Evolutionary conservation across 1,284 basidiomycete genomes (phyloP).

Genomic region (Fomes fomentarius): DNA sequence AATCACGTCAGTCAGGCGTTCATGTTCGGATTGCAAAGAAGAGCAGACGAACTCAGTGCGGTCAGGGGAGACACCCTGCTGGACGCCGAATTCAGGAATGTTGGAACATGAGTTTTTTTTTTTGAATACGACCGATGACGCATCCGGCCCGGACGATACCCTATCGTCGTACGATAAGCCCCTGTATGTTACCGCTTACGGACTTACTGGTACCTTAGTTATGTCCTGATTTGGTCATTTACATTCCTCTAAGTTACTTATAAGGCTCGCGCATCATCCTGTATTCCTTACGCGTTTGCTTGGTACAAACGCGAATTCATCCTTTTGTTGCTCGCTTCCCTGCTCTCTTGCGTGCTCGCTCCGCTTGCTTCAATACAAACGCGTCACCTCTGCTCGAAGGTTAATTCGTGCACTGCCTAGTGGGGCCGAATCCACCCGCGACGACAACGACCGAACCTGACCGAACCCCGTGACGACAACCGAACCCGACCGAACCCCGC

Average conservation of each 20-base stretch:
- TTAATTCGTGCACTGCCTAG: not conserved
- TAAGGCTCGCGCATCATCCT: not conserved
- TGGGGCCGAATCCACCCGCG: not conserved
- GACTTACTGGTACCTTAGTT: not conserved
- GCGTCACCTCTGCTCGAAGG: not conserved
- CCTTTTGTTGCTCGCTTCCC: too few relatives aligned
- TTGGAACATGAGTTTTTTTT: too few relatives aligned
- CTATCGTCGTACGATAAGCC: too few relatives aligned
- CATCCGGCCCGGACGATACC: too few relatives aligned
- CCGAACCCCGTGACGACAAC: not conserved
- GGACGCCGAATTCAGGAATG: slow-evolving; percentile 45
- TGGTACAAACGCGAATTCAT: not conserved
- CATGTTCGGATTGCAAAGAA: not conserved
- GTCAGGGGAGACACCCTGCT: slow-evolving; percentile 54
- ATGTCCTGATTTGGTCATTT: not conserved
- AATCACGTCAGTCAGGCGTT: not conserved
- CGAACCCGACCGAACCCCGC: not conserved
- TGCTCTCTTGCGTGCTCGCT: not conserved
- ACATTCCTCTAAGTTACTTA: not conserved
- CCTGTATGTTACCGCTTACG: too few relatives aligned
- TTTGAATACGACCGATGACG: too few relatives aligned
- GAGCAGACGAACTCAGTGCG: slow-evolving; percentile 39
- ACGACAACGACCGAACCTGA: not conserved
- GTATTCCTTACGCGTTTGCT: not conserved
- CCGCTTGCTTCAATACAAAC: not conserved